Evolutionary conservation across 495 filamentous ascomycete species (phyloP), one percentile per base, ranked within the genome.

Genomic region (Hypoxylon lienhwacheense): DNA sequence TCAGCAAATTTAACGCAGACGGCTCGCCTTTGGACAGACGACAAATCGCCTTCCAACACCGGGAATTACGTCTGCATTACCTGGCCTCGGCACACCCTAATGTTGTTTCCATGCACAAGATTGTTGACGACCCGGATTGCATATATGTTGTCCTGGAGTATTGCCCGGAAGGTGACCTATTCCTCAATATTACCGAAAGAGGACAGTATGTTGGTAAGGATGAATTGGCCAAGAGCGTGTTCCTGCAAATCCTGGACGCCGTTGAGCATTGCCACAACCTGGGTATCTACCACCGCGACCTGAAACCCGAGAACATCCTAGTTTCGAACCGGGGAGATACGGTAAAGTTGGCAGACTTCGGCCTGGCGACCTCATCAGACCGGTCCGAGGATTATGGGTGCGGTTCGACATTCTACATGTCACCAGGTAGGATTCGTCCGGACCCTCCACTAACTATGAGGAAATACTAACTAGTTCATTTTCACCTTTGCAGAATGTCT

Each of bases 361-460:
- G 95, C 65, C 81, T 97, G 29, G 93, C 93, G 33, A 97, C 90
- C 16, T 81, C 82, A 22, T 89, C 92, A 50, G 80, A 84, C 46
- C 74, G 85, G 52, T 95, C 92, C 52, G 85, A 91, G 53, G 93
- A 99, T 70, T 97, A 95, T 71, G 95, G 95, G 47, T 99, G 95
- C 70, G 93, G 93, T 40, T 97, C 92, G 12, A 97, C 93, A 10
- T 97, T 99, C 68, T 97, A 99, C 76, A 97, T 97, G 95, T 92
- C 87, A 50, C 93, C 93, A 82, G 93, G 93, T 97, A 88, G 73
- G 80, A 55, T 33, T 53, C 47, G 17, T 39, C 48, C 21, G 41
- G 29, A 40, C 37, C 57, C 55, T 24, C 32, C 44, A 16, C 43
- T n/a, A 25, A 48, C 20, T 29, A 17, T 39, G 47, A 37, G 52